Evolutionary conservation across 208 protist genomes (phyloP).

Genomic region (Leishmania aethiopica): DNA sequence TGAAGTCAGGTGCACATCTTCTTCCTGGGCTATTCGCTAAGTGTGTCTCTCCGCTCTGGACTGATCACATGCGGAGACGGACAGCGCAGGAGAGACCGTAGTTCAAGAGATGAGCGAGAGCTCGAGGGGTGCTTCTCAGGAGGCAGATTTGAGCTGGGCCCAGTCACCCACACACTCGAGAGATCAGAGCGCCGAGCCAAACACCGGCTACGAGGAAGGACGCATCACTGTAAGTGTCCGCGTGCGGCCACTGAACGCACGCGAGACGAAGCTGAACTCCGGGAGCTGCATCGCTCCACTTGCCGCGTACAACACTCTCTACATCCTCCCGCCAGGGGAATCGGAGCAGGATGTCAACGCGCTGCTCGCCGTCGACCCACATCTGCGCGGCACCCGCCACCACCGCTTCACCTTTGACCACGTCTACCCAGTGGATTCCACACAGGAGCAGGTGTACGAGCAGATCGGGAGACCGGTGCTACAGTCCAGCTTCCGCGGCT

Average conservation of each 20-base stretch:
- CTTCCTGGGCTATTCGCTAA: not conserved
- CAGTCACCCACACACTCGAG: not conserved
- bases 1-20: not conserved
- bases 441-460: slow-evolving; percentile 85
- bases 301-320: slow-evolving; percentile 48
- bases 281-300: slow-evolving; percentile 43
- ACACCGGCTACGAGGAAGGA: slow-evolving; percentile 56
- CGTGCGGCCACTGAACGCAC: slow-evolving; percentile 60
- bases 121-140: not conserved
- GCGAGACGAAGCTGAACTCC: slow-evolving; percentile 38
- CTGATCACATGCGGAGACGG: not conserved
- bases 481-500: slow-evolving; percentile 82
- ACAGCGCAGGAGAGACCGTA: not conserved
- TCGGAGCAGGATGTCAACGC: slow-evolving; percentile 11
- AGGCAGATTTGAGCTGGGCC: not conserved
- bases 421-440: slow-evolving; percentile 51
- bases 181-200: not conserved
- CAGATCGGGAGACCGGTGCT: slow-evolving; percentile 89
- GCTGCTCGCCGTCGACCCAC: slow-evolving; percentile 10
- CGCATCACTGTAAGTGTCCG: slow-evolving; percentile 83
- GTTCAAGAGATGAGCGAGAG: slow-evolving; percentile 1
- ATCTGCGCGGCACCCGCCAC: slow-evolving; percentile 16
- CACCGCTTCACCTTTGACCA: slow-evolving; percentile 83
- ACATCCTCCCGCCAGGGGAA: slow-evolving; percentile 34
- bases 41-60: not conserved